Conservation (phyloP, 139 green algal genomes). For the Volvox reticuliferus region DNA sequence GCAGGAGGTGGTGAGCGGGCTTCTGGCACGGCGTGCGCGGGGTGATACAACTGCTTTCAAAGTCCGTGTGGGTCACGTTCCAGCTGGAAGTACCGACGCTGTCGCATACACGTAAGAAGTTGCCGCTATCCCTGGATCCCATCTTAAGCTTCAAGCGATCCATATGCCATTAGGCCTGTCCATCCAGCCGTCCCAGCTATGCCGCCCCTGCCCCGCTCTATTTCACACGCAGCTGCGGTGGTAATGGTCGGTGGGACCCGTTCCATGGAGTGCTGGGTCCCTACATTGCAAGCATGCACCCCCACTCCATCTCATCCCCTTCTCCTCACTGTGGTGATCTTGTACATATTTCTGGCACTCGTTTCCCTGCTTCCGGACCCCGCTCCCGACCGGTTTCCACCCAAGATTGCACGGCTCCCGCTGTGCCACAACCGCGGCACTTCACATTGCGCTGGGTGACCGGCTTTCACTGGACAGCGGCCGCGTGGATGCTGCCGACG, state of each 20-base stretch:
- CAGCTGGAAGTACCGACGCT: slow-evolving; percentile 89
- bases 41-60: slow-evolving; percentile 39
- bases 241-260: too few species aligned
- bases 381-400: neutral
- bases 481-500: slow-evolving; percentile 46
- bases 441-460: slow-evolving; percentile 91
- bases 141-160: too few species aligned
- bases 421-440: slow-evolving; percentile 74
- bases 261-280: too few species aligned
- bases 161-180: too few species aligned
- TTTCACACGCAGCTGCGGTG: too few species aligned
- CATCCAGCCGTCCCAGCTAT: too few species aligned
- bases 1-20: slow-evolving; percentile 88
- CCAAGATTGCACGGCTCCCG: slow-evolving; percentile 84
- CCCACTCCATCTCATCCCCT: too few species aligned
- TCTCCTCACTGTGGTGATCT: too few species aligned
- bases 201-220: too few species aligned
- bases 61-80: slow-evolving; percentile 87
- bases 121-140: too few species aligned
- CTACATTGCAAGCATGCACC: too few species aligned
- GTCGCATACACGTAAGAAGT: slow-evolving; percentile 78
- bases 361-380: neutral
- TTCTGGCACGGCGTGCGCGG: slow-evolving; percentile 68
- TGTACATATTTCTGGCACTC: neutral
- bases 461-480: slow-evolving; percentile 84